Evolutionary conservation across 148 eudicot genomes (phyloP).

Genomic region (Arctostaphylos glauca): DNA sequence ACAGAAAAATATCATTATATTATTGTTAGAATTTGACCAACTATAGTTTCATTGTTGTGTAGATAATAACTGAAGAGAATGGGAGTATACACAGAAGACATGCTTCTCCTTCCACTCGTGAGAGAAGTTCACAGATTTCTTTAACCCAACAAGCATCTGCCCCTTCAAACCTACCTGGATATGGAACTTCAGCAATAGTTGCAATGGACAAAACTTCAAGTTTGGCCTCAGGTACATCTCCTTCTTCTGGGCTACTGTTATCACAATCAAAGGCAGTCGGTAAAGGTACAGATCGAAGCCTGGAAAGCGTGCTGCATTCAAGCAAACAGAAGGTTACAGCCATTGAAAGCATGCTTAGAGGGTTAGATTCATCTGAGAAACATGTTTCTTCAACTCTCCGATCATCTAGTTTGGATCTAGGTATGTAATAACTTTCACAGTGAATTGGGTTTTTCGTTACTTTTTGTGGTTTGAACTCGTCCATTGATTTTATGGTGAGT

Average conservation of each 20-base stretch:
- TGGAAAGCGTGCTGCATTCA: conserved; percentile 84
- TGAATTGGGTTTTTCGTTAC: neutral
- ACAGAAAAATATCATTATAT: neutral
- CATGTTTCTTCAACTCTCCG: conserved; percentile 47
- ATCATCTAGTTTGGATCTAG: conserved; percentile 97
- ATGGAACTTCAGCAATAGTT: conserved; percentile 97
- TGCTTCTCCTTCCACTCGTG: conserved; percentile 94
- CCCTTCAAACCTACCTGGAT: conserved; percentile 70
- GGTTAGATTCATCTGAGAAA: conserved; percentile 69
- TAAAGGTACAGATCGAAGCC: conserved; percentile 76
- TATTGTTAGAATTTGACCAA: neutral
- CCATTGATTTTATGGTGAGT: neutral
- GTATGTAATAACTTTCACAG: conserved; percentile 37
- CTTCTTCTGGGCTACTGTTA: conserved; percentile 64
- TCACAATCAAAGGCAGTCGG: conserved; percentile 71
- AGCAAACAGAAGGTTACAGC: conserved; percentile 99
- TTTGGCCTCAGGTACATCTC: conserved; percentile 59
- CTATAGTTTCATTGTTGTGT: conserved; percentile 7
- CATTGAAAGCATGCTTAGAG: conserved; percentile 96
- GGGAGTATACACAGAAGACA: conserved; percentile 88
- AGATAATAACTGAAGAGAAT: conserved; percentile 92
- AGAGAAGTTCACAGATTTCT: conserved; percentile 55
- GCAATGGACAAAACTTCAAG: conserved; percentile 89
- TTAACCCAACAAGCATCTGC: conserved; percentile 60
- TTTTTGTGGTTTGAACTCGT: neutral